Evolutionary conservation across 2,329 filamentous ascomycete species (phyloP).

Genomic region (Ophiostoma sp.): DNA sequence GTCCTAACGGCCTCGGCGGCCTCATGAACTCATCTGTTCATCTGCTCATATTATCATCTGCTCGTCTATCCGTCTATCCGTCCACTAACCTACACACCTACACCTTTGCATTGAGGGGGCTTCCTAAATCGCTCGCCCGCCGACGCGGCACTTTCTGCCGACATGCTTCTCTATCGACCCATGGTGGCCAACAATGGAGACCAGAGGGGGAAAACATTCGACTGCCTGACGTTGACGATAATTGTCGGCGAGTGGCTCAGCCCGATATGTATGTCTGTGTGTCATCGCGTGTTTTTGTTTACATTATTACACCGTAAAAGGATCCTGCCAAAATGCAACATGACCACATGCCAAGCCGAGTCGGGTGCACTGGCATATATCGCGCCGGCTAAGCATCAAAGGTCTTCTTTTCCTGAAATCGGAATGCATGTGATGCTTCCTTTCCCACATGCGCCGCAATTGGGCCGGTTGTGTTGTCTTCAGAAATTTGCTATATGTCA

Average conservation of each 20-base stretch:
- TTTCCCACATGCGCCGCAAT: neutral
- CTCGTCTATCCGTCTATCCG: too few relatives aligned
- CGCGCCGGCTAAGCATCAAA: neutral
- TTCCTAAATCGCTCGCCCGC: neutral
- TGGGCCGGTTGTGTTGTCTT: neutral
- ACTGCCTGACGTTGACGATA: neutral
- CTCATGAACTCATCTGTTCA: too few relatives aligned
- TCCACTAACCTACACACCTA: neutral
- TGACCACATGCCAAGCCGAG: neutral
- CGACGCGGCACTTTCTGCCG: constrained; percentile 5
- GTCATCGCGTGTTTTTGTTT: neutral
- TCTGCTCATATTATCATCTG: neutral
- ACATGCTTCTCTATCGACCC: neutral
- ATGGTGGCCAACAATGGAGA: neutral
- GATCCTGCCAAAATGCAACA: neutral
- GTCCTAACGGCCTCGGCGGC: too few relatives aligned
- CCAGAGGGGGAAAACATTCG: neutral
- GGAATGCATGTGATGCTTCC: neutral
- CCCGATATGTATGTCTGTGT: neutral
- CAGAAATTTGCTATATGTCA: neutral
- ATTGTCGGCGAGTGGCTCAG: neutral
- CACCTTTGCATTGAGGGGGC: neutral
- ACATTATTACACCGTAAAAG: neutral
- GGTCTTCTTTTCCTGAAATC: neutral
- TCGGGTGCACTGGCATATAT: neutral